Evolutionary conservation across 1,284 basidiomycete genomes (phyloP).

Genomic region (Phellopilus nigrolimitatus): DNA sequence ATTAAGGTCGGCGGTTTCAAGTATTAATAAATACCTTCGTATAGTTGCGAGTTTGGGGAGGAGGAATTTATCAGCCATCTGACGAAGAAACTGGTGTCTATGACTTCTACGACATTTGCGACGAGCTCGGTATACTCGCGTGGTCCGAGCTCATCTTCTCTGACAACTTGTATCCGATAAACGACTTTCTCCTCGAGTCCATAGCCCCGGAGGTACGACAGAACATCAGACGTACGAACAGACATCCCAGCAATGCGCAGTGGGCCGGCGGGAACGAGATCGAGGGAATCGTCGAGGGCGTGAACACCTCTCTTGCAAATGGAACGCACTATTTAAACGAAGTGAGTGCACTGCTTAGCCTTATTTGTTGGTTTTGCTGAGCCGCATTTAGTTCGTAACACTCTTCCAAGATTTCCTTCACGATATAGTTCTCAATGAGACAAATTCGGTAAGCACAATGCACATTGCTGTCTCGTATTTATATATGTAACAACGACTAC

Average conservation of each 20-base stretch:
- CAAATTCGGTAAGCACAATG: constrained; percentile 38
- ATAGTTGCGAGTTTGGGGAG: constrained; percentile 56
- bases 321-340: constrained; percentile 45
- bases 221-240: constrained; percentile 51
- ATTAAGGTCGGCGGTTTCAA: background rate
- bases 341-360: constrained; percentile 29
- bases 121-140: constrained; percentile 58
- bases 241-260: constrained; percentile 54
- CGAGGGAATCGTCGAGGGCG: constrained; percentile 45
- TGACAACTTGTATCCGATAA: constrained; percentile 52
- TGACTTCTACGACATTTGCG: constrained; percentile 54
- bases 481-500: background rate
- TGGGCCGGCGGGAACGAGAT: constrained; percentile 64
- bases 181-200: constrained; percentile 47
- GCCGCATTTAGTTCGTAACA: constrained; percentile 38
- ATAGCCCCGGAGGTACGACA: constrained; percentile 54
- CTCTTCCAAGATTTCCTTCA: constrained; percentile 53
- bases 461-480: background rate
- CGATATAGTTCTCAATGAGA: constrained; percentile 44
- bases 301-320: constrained; percentile 36
- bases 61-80: constrained; percentile 48
- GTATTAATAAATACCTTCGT: background rate
- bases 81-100: constrained; percentile 45
- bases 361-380: background rate
- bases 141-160: constrained; percentile 68